Conservation (phyloP, 345 rosid genomes). For the Atalantia buxifolia region DNA sequence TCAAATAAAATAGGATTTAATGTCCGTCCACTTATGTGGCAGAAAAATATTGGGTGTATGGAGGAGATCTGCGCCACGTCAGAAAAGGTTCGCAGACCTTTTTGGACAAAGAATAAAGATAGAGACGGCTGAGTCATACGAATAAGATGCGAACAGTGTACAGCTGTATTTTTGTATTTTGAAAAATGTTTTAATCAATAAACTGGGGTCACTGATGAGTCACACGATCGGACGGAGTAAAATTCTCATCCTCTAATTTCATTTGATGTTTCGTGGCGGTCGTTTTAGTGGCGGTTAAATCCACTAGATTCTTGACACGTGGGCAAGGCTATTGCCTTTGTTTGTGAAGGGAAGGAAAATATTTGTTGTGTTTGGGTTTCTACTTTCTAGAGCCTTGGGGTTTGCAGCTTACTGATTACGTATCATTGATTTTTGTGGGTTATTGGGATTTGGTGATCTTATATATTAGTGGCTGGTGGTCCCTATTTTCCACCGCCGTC, state of each 20-base stretch:
- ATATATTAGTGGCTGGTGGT: not conserved
- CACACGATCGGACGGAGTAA: not conserved
- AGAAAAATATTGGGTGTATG: not conserved
- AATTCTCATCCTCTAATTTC: not conserved
- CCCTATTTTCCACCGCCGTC: not conserved
- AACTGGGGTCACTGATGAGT: not conserved
- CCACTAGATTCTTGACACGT: not conserved
- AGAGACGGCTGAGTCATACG: conserved; percentile 13
- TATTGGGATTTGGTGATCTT: not conserved
- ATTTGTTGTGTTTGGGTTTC: not conserved
- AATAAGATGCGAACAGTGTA: not conserved
- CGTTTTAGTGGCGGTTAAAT: not conserved
- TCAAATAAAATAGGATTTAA: not conserved
- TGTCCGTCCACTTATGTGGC: conserved; percentile 6
- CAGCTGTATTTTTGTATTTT: not conserved
- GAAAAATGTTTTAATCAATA: not conserved
- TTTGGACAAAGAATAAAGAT: not conserved
- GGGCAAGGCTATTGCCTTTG: not conserved
- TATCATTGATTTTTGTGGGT: too few relatives aligned
- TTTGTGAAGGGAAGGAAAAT: not conserved
- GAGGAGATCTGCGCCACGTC: conserved; percentile 20
- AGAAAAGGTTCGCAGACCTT: not conserved
- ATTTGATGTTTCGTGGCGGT: not conserved
- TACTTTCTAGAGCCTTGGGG: too few relatives aligned
- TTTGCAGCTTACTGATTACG: too few relatives aligned